phyloP scores from a whole-genome alignment of 495 filamentous ascomycete genomes.

The Jackrogersella minutella region DNA sequence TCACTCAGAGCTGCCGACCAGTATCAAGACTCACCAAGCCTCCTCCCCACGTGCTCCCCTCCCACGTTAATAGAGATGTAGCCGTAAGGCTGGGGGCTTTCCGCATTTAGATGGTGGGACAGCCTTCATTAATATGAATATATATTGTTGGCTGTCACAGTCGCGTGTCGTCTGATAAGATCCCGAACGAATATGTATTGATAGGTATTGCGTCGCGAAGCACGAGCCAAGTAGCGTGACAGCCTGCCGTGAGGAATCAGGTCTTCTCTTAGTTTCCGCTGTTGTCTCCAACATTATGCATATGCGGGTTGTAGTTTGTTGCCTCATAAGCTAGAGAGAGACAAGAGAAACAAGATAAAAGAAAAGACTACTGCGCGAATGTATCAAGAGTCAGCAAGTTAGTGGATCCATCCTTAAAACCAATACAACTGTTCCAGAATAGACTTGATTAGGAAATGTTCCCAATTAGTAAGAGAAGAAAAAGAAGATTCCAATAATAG shows the following conservation, averaged over 20 bases:
- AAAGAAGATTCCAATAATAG: conserved; percentile 41
- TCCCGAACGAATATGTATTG: conserved; percentile 1
- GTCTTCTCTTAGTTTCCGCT: not conserved
- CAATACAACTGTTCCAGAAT: conserved; percentile 33
- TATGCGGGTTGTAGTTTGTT: not conserved
- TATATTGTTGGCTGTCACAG: conserved; percentile 6
- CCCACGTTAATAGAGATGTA: conserved; percentile 12
- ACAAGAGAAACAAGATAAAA: not conserved
- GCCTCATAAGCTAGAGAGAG: not conserved
- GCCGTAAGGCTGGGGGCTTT: conserved; percentile 26
- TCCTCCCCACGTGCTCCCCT: conserved; percentile 8
- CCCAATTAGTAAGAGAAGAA: conserved; percentile 8
- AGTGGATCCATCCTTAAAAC: conserved; percentile 21
- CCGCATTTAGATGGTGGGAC: conserved; percentile 24
- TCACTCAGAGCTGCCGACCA: conserved; percentile 12
- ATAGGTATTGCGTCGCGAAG: conserved; percentile 3
- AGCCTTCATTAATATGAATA: conserved; percentile 1
- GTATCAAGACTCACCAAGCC: not conserved
- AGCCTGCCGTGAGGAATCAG: not conserved
- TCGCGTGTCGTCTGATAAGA: conserved; percentile 5
- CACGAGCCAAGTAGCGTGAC: not conserved
- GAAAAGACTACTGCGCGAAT: conserved; percentile 6
- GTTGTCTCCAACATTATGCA: not conserved
- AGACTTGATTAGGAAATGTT: conserved; percentile 27
- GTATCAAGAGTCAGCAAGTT: conserved; percentile 14